Base-by-base conservation (phyloP, 345 rosid genomes). In the Adansonia digitata region DNA sequence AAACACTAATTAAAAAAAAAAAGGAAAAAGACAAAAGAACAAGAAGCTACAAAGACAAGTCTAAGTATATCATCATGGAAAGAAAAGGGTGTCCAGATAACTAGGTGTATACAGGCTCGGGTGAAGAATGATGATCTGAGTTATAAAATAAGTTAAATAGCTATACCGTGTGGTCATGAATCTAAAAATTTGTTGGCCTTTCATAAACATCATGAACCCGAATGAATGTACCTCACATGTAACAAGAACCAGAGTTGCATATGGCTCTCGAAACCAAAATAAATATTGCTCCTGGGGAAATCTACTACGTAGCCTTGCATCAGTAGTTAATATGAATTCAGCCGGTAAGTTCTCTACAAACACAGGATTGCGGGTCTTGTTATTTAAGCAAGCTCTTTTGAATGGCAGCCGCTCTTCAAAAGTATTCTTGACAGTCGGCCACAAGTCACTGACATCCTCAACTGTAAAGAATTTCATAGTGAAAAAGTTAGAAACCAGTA, bases 361-460 rank as follows among this genome's bases (percentile, higher is more conserved):
- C 45, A 95, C 96, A 5, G 89, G 77, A 81, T 95, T 92, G 15
- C 94, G 93, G 5, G 96, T 91, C 88, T 88, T 95, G 90, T 95
- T 95, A 70, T 91, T 95, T 71, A 93, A 85, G 76, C 69, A 79
- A 61, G 93, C 93, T 81, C 85, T 84, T 76, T 86, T 90, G 31
- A 93, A 83, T 24, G 98, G 99, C 71, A 89, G 71, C 39, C 82
- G 82, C 77, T 84, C 91, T 78, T 91, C 97, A 77, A 90, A 95
- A 72, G 82, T 81, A 71, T 81, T 86, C 83, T 90, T 87, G 68
- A 93, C 81, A 51, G 86, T 85, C 46, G 96, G 97, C 98, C 99
- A 95, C 84, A 95, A 83, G 85, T 93, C 96, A 77, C 86, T 83
- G 74, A 95, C 99, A 87, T 93, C 99, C 81, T 95, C 99, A 55